These are phyloP conservation scores for Lagerstroemia speciosa DNA, from an alignment of 345 rosid genomes.

Conservation along the genomic window DNA sequence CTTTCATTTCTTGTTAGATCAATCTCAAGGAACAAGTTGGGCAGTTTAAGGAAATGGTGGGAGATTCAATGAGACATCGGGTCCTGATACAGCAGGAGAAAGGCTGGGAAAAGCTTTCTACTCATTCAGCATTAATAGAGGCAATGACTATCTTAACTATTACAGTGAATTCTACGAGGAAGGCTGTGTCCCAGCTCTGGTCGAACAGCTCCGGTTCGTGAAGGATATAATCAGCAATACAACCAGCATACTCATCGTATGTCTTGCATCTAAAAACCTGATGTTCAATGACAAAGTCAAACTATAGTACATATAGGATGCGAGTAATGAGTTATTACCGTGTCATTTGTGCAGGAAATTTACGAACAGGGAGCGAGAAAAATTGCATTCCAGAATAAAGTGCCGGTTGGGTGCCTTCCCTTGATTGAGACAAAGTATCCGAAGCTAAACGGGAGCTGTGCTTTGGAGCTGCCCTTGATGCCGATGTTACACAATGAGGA, in stretches of 20 bases:
- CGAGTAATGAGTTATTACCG: background rate
- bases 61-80: slow-evolving; percentile 12
- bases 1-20: no score
- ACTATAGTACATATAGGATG: no score
- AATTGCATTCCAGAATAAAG: background rate
- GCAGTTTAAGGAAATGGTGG: slow-evolving; percentile 14
- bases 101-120: slow-evolving; percentile 14
- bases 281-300: no score
- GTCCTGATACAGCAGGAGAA: slow-evolving; percentile 8
- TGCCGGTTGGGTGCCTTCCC: background rate
- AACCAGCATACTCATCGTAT: slow-evolving; percentile 11
- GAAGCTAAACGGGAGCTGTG: slow-evolving; percentile 4
- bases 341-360: slow-evolving; percentile 4
- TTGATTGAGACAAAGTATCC: background rate
- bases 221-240: slow-evolving; percentile 3
- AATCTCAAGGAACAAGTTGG: slow-evolving; percentile 13
- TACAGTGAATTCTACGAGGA: background rate
- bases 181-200: background rate
- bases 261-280: no score
- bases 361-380: slow-evolving; percentile 11
- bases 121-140: slow-evolving; percentile 18
- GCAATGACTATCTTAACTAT: slow-evolving; percentile 8
- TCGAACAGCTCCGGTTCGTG: background rate
- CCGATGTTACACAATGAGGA: slow-evolving; percentile 20
- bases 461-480: slow-evolving; percentile 1